Evolutionary conservation across 495 filamentous ascomycete genomes (phyloP), one percentile per base, ranked within the genome.

Genomic region (Ascobolus immersus): DNA sequence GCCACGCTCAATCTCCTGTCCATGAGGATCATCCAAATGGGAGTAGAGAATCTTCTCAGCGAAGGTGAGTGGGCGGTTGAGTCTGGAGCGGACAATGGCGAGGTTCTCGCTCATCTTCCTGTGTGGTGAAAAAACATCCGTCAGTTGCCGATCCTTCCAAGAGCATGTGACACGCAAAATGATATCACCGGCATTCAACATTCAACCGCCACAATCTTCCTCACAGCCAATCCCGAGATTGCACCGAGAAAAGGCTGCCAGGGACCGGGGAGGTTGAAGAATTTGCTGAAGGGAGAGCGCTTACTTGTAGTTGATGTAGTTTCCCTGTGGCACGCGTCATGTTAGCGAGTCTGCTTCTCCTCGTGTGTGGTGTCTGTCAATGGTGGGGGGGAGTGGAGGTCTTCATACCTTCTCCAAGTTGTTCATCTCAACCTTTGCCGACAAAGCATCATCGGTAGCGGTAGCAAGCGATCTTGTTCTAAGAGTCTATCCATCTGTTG

Each of bases 101-200:
- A 96, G 71, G 67, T 94, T 94, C 64, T 94, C 79, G 45, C 73
- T 77, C 84, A 94, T 93, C 66, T 92, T 92, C 70, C 76, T 80
- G 54, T 62, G 77, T n/a, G 69, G 69, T 12, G 69, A n/a, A n/a
- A n/a, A n/a, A n/a, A n/a, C n/a, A n/a, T n/a, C n/a, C n/a, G n/a
- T n/a, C n/a, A n/a, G n/a, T n/a, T n/a, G n/a, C n/a, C n/a, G n/a
- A n/a, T n/a, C n/a, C n/a, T n/a, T n/a, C n/a, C n/a, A n/a, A n/a
- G n/a, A n/a, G n/a, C n/a, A n/a, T n/a, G n/a, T n/a, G n/a, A n/a
- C n/a, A n/a, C n/a, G n/a, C n/a, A n/a, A n/a, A n/a, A n/a, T n/a
- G n/a, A n/a, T n/a, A n/a, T n/a, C n/a, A n/a, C n/a, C n/a, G n/a
- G n/a, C n/a, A n/a, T n/a, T n/a, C n/a, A n/a, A n/a, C n/a, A n/a